Conservation (phyloP, 116 monocot genomes). For the Phalaenopsis hybrid region DNA sequence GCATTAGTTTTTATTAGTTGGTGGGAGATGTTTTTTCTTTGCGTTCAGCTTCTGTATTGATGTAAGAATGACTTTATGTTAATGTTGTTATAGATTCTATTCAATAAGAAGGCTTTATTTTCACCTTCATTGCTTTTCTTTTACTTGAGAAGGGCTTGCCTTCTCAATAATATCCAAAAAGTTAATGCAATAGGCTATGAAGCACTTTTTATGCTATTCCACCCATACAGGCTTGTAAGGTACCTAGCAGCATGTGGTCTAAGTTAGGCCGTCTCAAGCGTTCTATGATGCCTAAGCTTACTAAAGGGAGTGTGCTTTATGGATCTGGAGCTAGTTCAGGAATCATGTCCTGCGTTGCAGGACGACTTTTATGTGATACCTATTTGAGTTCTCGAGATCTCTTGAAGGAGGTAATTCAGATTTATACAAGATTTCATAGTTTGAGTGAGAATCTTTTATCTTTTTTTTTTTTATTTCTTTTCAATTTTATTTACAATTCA, state of each 20-base stretch:
- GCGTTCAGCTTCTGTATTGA: not conserved
- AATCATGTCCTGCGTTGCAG: conserved; percentile 88
- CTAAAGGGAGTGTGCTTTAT: conserved; percentile 62
- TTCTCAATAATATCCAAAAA: not conserved
- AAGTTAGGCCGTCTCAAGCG: conserved; percentile 97
- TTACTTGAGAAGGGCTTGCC: not conserved
- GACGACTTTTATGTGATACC: conserved; percentile 91
- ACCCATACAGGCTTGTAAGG: conserved; percentile 62
- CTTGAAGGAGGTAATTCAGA: conserved; percentile 63
- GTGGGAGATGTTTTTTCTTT: not conserved
- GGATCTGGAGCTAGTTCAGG: conserved; percentile 95
- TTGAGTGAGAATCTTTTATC: not conserved
- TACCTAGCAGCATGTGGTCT: conserved; percentile 87
- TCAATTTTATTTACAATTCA: not conserved
- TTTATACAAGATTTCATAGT: not conserved
- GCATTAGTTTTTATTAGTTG: not conserved
- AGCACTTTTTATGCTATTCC: not conserved
- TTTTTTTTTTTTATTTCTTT: not conserved
- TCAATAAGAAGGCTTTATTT: not conserved
- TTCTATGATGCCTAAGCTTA: conserved; percentile 85
- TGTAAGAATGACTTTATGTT: not conserved
- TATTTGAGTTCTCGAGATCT: conserved; percentile 85
- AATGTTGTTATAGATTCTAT: not conserved
- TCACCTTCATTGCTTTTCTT: not conserved
- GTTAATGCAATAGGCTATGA: not conserved